A percentile compares a stretch with the other conserved stretches of the same genome.
Conservation (phyloP, 805 yeast genomes). For the Clavispora vitiphila region DNA sequence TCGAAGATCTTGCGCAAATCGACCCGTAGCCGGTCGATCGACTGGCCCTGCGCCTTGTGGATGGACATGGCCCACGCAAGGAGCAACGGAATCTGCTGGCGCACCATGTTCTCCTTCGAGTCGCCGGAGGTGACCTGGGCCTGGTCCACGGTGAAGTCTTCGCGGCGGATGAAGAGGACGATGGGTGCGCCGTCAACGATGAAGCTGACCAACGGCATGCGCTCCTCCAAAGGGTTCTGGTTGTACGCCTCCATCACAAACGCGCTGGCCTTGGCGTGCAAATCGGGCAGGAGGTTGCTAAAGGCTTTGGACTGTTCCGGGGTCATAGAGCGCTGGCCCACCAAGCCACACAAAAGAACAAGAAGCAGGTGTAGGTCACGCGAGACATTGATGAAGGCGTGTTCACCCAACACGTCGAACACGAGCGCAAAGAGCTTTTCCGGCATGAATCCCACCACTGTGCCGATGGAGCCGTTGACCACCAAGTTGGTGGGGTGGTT, state of each 20-base stretch:
- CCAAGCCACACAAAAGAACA: slow-evolving; percentile 6
- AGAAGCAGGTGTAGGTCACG: slow-evolving; percentile 9
- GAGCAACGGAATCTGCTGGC: slow-evolving; percentile 72
- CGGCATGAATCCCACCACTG: slow-evolving; percentile 49
- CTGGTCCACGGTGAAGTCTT: slow-evolving; percentile 31
- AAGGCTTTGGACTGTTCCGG: slow-evolving; percentile 4
- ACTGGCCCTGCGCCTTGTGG: slow-evolving; percentile 94
- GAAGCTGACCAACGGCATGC: slow-evolving; percentile 46
- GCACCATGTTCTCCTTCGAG: slow-evolving; percentile 2
- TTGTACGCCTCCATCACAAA: slow-evolving; percentile 8
- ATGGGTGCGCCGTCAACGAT: slow-evolving; percentile 28
- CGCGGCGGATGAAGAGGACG: slow-evolving; percentile 25
- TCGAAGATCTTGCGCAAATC: slow-evolving; percentile 77
- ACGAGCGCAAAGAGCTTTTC: slow-evolving; percentile 10
- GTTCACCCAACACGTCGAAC: slow-evolving; percentile 6
- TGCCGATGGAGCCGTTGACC: slow-evolving; percentile 77
- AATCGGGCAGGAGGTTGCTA: slow-evolving; percentile 7
- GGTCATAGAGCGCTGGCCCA: slow-evolving; percentile 5
- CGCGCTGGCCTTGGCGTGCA: slow-evolving; percentile 10
- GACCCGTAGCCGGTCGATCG: slow-evolving; percentile 69
- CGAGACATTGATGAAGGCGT: neutral
- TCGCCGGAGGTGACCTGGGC: slow-evolving; percentile 15
- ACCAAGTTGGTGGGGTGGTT: slow-evolving; percentile 60
- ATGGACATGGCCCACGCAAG: slow-evolving; percentile 97
- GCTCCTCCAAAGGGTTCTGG: slow-evolving; percentile 5